Evolutionary conservation across 164 flowering plant genomes (phyloP), one percentile per base, ranked within the genome.

Genomic region (Aristolochia californica): DNA sequence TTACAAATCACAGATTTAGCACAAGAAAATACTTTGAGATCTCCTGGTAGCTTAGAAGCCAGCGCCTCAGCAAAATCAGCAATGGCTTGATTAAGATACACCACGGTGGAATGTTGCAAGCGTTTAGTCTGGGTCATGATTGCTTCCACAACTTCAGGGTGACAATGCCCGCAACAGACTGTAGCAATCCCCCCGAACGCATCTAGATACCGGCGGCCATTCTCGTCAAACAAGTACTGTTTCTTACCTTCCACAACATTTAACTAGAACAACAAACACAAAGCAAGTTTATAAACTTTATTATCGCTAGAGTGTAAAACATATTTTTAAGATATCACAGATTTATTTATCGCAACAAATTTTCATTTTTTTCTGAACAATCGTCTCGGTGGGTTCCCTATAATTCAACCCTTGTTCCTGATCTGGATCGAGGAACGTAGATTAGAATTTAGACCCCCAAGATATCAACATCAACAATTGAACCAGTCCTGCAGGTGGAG

Each of bases 151-250:
- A 94, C 86, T 20, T 85, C 86, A 2, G 97, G 97, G 57, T 94
- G 97, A 64, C 97, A 85, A 68, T 94, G 99, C 12, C 99, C 99
- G 59, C 96, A 87, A 56, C 74, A 68, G 27, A 94, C 99, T 2
- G 86, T 80, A 9, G 96, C 99, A 40, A 94, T 94, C 50, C 99
- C 99, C 5, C 84, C 99, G 40, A 89, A 94, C 1, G 74, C 99
- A 70, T 94, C 99, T 17, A 94, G 70, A 58, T 87, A 94, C 56
- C 99, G 72, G 9, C 95, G 66, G 0, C 99, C 99, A 2, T 70
- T 63, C 20, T 87, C 95, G 58, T 94, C 99, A 63, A 80, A 94
- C 73, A 94, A 53, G 62, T 94, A 94, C 64, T 94, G 99, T 93
- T 69, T 84, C 88, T 81, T 89, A 58, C 97, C 99, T 20, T 85